These are phyloP conservation scores for Wallacemonas sp. DNA, from an alignment of 208 protist species.

Conservation along the genomic window DNA sequence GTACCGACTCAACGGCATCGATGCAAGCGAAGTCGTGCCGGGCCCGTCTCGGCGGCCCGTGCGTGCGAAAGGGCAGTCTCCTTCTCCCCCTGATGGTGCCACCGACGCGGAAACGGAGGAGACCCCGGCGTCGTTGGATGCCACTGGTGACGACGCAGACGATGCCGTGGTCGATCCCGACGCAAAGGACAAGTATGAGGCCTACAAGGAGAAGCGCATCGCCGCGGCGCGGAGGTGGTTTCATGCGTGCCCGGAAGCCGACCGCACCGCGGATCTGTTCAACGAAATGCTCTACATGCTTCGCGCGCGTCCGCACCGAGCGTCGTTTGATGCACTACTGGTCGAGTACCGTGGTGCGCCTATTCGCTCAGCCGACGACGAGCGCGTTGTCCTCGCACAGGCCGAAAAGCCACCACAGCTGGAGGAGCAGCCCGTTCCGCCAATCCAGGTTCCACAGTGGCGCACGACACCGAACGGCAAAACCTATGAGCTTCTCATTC, in stretches of 20 bases:
- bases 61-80: background rate
- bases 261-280: slow-evolving; percentile 59
- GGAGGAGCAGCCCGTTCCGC: background rate
- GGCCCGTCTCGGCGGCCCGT: background rate
- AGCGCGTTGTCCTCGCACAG: no score
- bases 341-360: slow-evolving; percentile 63
- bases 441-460: slow-evolving; percentile 49
- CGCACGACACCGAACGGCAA: slow-evolving; percentile 49
- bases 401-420: no score
- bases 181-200: slow-evolving; percentile 49
- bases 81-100: background rate
- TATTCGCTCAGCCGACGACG: slow-evolving; percentile 3
- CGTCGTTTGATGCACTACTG: slow-evolving; percentile 51
- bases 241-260: slow-evolving; percentile 33
- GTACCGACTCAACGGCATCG: slow-evolving; percentile 49
- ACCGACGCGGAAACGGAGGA: background rate
- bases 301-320: slow-evolving; percentile 40
- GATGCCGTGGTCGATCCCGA: background rate
- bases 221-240: slow-evolving; percentile 58
- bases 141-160: background rate
- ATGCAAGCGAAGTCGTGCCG: slow-evolving; percentile 22
- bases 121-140: background rate
- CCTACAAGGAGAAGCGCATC: slow-evolving; percentile 54
- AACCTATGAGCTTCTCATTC: slow-evolving; percentile 78
- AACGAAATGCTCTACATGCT: slow-evolving; percentile 81